Evolutionary conservation across 495 filamentous ascomycete genomes (phyloP), one percentile per base, ranked within the genome.

Genomic region (Aspergillus baeticus): DNA sequence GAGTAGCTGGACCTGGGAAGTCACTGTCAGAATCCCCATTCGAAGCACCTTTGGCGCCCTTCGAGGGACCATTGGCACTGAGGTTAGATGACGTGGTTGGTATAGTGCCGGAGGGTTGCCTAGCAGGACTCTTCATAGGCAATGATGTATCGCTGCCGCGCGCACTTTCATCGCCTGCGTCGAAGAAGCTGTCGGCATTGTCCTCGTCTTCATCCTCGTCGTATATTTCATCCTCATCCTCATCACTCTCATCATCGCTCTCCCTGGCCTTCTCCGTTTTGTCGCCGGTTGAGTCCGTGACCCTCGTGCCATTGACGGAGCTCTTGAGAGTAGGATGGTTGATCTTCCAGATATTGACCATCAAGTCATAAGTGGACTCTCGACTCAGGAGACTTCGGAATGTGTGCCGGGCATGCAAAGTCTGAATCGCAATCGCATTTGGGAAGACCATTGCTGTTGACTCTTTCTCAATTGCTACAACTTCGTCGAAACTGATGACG

Each of bases 281-380:
- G 69, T 96, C 91, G 37, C 85, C 87, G 5, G 89, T 91, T 1
- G 89, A 90, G 29, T 86, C 81, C 48, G 87, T 87, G 1, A 97
- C 78, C 18, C 85, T 79, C 31, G 92, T 91, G 8, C 94, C 92
- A 58, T 96, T 96, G 6, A 92, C 76, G 29, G 90, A 91, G 67
- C 89, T 93, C 65, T 92, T 88, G 15, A 99, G 69, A 58, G 88
- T 85, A 6, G 95, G 93, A 66, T 98, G 94, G 31, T 89, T 93
- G 37, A 97, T 87, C 64, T 96, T 96, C 94, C 94, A 99, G 52
- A 99, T 97, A 45, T 92, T 92, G 66, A 98, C 88, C 69, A 99
- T 88, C 20, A 99, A 77, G 66, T 98, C 94, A 69, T 98, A 99
- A 0, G 94, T 98, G 4, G 92, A 90, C 72, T 99, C 94, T 60